Conservation (phyloP, 2,329 filamentous ascomycete genomes). For the Fusarium pseudonygamai region DNA sequence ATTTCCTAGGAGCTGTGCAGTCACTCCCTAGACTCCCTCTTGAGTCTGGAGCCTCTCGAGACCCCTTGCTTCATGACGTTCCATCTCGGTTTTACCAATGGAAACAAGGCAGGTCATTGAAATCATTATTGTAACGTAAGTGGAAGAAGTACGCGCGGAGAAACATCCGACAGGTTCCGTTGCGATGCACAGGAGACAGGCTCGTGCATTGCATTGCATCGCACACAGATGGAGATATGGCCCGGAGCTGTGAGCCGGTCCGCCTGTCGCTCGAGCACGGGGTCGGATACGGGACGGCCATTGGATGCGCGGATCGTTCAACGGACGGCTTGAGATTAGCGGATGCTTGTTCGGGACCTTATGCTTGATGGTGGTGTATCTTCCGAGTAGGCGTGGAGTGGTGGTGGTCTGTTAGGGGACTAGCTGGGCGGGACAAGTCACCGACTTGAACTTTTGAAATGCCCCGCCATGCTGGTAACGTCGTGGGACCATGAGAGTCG, state of each 20-base stretch:
- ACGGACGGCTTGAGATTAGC: slow-evolving; percentile 41
- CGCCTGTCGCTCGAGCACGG: slow-evolving; percentile 49
- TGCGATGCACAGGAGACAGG: slow-evolving; percentile 15
- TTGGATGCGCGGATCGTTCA: slow-evolving; percentile 41
- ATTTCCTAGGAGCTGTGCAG: background rate
- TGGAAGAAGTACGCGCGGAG: slow-evolving; percentile 9
- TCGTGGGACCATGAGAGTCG: slow-evolving; percentile 21
- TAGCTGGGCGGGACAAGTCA: slow-evolving; percentile 3
- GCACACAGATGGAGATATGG: slow-evolving; percentile 19
- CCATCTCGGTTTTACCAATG: slow-evolving; percentile 21
- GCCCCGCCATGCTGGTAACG: slow-evolving; percentile 21
- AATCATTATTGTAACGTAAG: background rate
- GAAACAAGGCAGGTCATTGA: slow-evolving; percentile 23
- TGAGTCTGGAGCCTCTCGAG: background rate
- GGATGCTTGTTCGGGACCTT: slow-evolving; percentile 36
- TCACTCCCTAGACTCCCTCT: background rate
- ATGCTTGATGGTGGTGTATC: background rate
- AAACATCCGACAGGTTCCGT: slow-evolving; percentile 25
- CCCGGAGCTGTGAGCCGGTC: slow-evolving; percentile 27
- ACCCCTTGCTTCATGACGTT: slow-evolving; percentile 24
- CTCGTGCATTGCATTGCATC: slow-evolving; percentile 10
- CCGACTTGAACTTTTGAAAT: background rate
- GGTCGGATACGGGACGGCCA: slow-evolving; percentile 41
- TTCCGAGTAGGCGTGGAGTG: rapidly evolving
- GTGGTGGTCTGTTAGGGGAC: background rate